A percentile compares a stretch with the other conserved stretches of the same genome.
These are phyloP conservation scores for Dendrothele bispora DNA, from an alignment of 768 basidiomycete genomes.

Conservation along the genomic window DNA sequence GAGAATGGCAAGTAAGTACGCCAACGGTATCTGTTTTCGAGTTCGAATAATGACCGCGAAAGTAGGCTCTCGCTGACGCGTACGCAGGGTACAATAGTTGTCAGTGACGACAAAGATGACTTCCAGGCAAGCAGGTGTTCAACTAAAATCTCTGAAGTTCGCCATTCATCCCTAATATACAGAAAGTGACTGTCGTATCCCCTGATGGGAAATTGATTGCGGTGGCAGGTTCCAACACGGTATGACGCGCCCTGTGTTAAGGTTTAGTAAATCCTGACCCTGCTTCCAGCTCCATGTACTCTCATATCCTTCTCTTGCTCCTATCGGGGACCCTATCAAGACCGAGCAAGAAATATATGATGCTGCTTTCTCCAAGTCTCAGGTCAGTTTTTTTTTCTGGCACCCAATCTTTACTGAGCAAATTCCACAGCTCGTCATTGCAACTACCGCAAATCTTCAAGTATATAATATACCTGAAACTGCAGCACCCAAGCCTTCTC, in stretches of 20 bases:
- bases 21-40: not conserved
- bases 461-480: conserved; percentile 57
- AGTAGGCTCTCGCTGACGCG: conserved; percentile 52
- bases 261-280: conserved; percentile 5
- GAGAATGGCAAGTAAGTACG: conserved; percentile 56
- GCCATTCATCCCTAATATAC: too few relatives aligned
- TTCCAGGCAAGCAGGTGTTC: conserved; percentile 74
- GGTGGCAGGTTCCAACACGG: conserved; percentile 72
- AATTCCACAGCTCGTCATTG: conserved; percentile 55
- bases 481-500: conserved; percentile 10
- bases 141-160: too few relatives aligned
- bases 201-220: conserved; percentile 64
- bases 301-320: conserved; percentile 44
- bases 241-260: conserved; percentile 35
- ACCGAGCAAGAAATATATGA: conserved; percentile 85
- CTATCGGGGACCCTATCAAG: conserved; percentile 48
- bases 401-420: not conserved
- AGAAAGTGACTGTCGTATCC: conserved; percentile 91
- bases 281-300: conserved; percentile 12
- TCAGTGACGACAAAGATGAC: conserved; percentile 62
- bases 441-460: conserved; percentile 61
- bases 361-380: conserved; percentile 68
- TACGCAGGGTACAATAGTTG: conserved; percentile 58
- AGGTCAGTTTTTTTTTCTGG: conserved; percentile 40
- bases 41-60: conserved; percentile 4